phyloP scores from a whole-genome alignment of 2,329 filamentous ascomycete species.

The Cladorrhinum sp. region DNA sequence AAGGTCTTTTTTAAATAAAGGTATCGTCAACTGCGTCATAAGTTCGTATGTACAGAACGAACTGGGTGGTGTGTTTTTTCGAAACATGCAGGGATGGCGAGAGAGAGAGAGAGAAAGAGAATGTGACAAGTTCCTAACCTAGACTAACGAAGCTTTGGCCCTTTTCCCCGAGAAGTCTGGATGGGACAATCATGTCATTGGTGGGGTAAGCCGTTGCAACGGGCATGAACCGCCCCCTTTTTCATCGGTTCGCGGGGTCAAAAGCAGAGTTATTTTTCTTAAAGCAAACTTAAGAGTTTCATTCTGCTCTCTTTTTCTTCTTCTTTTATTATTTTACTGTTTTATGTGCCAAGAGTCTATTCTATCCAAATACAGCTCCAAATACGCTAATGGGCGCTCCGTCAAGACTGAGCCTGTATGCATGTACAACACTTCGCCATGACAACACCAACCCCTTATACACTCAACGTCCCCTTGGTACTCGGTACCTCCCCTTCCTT shows the following conservation, averaged over 20 bases:
- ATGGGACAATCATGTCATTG: slow-evolving; percentile 13
- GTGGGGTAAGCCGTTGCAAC: background rate
- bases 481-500: slow-evolving; percentile 91
- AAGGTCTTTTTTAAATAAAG: background rate
- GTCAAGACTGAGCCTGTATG: background rate
- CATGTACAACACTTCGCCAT: background rate
- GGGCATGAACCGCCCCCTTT: background rate
- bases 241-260: background rate
- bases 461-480: slow-evolving; percentile 86
- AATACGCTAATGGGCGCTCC: background rate
- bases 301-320: background rate
- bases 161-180: slow-evolving; percentile 5
- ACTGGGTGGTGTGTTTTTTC: background rate
- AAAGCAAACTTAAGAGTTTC: too few relatives aligned
- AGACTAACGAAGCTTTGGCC: background rate
- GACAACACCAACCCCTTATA: slow-evolving; percentile 35
- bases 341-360: background rate
- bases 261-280: background rate
- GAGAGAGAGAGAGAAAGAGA: background rate
- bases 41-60: slow-evolving; percentile 11
- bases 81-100: background rate
- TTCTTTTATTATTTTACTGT: background rate
- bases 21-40: slow-evolving; percentile 16
- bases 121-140: too few relatives aligned
- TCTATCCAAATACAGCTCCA: background rate